Evolutionary conservation across 148 eudicot species (phyloP).

Genomic region (Rheum nobile): DNA sequence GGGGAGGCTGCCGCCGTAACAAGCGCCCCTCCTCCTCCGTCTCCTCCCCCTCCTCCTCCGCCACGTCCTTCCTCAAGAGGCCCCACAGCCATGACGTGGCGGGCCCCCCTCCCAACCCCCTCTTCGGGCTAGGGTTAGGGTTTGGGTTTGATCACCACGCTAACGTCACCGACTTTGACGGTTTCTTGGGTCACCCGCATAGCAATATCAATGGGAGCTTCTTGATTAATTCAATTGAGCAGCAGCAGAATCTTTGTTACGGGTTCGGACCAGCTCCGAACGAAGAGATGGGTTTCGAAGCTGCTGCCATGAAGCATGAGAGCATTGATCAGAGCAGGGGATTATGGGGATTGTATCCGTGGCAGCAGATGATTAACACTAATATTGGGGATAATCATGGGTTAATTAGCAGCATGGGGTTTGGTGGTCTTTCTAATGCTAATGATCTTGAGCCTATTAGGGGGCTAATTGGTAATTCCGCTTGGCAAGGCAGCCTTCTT

Average conservation of each 20-base stretch:
- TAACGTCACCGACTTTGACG: background rate
- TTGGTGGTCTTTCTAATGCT: background rate
- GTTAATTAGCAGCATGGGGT: background rate
- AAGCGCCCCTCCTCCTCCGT: conserved; percentile 40
- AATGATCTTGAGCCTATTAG: background rate
- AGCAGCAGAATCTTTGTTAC: background rate
- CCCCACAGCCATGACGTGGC: background rate
- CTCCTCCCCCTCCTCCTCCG: conserved; percentile 15
- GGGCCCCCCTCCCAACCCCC: background rate
- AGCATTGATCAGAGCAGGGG: background rate
- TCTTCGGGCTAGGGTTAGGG: conserved; percentile 1
- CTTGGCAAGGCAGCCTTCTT: conserved; percentile 1
- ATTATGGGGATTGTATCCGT: background rate
- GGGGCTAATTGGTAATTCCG: background rate
- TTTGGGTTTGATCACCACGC: background rate
- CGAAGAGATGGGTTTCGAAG: background rate
- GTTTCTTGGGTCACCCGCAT: background rate
- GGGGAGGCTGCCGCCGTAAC: conserved; percentile 75
- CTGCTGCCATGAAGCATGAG: background rate
- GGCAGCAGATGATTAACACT: background rate
- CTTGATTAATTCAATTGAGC: background rate
- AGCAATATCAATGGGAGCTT: background rate
- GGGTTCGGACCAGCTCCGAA: background rate
- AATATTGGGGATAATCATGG: background rate
- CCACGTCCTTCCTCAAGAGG: conserved; percentile 7